Base-by-base conservation (phyloP, 2,329 filamentous ascomycete species). In the Fusarium brachygibbosum region DNA sequence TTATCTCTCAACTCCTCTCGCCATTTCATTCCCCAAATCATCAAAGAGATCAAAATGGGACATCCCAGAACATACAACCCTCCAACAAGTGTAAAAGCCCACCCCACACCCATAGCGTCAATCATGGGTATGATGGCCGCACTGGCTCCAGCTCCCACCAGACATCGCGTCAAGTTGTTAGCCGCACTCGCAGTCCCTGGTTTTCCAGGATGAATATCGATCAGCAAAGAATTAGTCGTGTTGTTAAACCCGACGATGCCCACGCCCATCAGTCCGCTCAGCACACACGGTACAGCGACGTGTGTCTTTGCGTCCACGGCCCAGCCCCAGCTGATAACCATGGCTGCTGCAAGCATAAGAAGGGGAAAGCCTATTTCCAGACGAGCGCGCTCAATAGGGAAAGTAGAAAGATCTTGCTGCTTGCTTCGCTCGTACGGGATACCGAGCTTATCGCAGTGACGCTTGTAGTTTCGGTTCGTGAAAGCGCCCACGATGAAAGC, bases 391-490 rank as follows among this genome's bases (percentile, higher is more conserved):
- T 88, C 86, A 12, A 88, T 83, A 2, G 86, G 85, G 35, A 88
- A 87, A 1, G 77, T 66, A 1, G 77, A 70, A 14, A 87, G 76
- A 63, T 87, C 83, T 32, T 81, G 80, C 66, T 85, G 85, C 12
- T 85, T 84, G 48, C 81, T 85, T 68, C 83, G 83, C 57, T 84
- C 84, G 55, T 90, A 82, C 0, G 82, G 74, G 12, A 91, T 78
- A 12, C 86, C 86, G 1, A 87, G 76, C 7, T 78, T 81, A 12
- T 77, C 75, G 14, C 90, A 89, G 60, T 90, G 84, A 2, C 90
- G 86, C 2, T 85, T 83, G 75, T 89, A 94, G 76, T 92, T 93
- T 79, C 85, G 85, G 76, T 93, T 91, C 35, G 92, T 84, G 2
- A 88, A 69, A 3, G 83, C 82, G 1, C 91, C 89, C 4, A 81